Percentiles rank a stretch among this genome's conserved stretches.
Conservation (phyloP, 192 early-diverging fungal species). For the Coemansia sp. region DNA sequence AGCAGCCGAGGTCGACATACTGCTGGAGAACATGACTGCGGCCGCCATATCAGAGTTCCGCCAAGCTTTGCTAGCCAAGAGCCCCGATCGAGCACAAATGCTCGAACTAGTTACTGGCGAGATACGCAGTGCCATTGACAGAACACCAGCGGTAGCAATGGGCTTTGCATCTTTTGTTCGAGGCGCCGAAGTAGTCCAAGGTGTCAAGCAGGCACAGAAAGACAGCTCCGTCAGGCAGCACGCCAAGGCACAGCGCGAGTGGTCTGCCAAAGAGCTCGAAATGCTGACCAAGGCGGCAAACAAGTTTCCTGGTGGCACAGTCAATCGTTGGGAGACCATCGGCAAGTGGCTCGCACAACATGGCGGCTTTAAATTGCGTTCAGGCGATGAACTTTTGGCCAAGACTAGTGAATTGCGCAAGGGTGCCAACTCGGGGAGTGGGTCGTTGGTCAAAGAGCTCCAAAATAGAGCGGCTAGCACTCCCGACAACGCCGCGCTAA, state of each 20-base stretch:
- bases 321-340: constrained; percentile 77
- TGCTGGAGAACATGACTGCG: constrained; percentile 59
- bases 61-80: constrained; percentile 22
- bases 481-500: neutral
- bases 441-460: constrained; percentile 40
- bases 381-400: constrained; percentile 71
- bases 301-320: constrained; percentile 78
- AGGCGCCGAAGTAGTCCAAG: constrained; percentile 22
- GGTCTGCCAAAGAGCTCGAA: constrained; percentile 73
- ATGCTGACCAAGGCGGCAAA: constrained; percentile 80
- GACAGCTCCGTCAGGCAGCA: neutral
- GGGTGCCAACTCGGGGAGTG: constrained; percentile 50
- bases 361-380: constrained; percentile 61
- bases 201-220: constrained; percentile 13
- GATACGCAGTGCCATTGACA: constrained; percentile 10
- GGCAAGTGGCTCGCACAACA: constrained; percentile 78
- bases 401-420: constrained; percentile 72
- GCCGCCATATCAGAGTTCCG: constrained; percentile 46
- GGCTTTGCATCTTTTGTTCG: constrained; percentile 28
- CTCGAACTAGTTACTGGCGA: neutral
- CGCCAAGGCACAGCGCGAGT: constrained; percentile 42
- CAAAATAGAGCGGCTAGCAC: constrained; percentile 36
- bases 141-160: constrained; percentile 16
- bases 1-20: constrained; percentile 58
- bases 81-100: neutral